Evolutionary conservation across 1,284 basidiomycete genomes (phyloP).

Genomic region (Ceratorhiza oryzae-sativae): DNA sequence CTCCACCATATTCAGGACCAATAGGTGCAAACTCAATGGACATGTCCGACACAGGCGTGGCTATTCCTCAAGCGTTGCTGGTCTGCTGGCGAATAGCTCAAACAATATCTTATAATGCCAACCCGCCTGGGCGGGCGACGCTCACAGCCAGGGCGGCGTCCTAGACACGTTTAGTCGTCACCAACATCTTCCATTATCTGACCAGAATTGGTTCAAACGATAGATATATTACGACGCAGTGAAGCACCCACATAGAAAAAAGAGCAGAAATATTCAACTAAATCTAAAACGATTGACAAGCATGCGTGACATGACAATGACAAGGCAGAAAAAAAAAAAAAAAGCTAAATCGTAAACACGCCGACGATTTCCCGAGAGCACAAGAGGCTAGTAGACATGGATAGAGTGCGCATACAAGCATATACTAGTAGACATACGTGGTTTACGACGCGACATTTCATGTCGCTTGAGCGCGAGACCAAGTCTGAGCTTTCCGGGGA

Average conservation of each 20-base stretch:
- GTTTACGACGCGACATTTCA: neutral
- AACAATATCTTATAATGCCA: no score
- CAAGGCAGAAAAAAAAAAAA: no score
- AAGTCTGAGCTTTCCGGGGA: constrained; percentile 4
- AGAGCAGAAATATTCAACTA: neutral
- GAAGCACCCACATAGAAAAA: neutral
- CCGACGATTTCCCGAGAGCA: constrained; percentile 1
- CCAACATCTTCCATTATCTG: no score
- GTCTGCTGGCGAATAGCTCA: no score
- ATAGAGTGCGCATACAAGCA: constrained; percentile 3
- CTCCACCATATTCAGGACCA: no score
- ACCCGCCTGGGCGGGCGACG: no score
- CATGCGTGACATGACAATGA: neutral
- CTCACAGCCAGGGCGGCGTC: no score
- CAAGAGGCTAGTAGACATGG: constrained; percentile 2
- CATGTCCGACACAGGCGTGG: no score
- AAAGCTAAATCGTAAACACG: neutral
- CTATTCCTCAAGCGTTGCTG: no score
- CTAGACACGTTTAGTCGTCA: no score
- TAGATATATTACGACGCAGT: neutral
- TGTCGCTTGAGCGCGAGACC: constrained; percentile 23
- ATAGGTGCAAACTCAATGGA: no score
- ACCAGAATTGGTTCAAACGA: constrained; percentile 9
- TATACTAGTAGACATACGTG: constrained; percentile 8
- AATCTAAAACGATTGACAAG: neutral